Evolutionary conservation across 805 yeast species (phyloP).

Genomic region (Peterozyma toletana): DNA sequence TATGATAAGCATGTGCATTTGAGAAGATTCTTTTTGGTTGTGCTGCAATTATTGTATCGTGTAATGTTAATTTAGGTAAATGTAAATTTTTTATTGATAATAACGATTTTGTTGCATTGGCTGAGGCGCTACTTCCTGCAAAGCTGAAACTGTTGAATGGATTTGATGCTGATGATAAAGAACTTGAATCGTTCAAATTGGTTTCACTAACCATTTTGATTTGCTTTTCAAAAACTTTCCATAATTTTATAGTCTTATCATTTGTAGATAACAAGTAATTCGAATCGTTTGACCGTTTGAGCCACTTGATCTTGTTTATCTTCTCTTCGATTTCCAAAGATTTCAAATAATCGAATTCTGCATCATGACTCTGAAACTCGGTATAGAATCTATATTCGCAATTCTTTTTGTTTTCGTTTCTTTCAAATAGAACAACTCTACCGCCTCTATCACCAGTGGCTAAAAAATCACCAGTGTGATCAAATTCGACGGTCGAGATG

Average conservation of each 20-base stretch:
- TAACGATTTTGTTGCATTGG: constrained; percentile 8
- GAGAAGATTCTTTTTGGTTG: constrained; percentile 87
- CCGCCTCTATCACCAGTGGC: constrained; percentile 99
- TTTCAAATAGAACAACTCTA: constrained; percentile 89
- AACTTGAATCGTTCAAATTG: constrained; percentile 43
- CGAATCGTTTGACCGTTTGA: constrained; percentile 81
- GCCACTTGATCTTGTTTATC: constrained; percentile 96
- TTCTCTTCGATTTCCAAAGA: constrained; percentile 96
- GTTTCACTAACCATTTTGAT: constrained; percentile 90
- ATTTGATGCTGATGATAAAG: neutral
- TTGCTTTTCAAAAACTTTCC: constrained; percentile 92
- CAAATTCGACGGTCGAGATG: constrained; percentile 94
- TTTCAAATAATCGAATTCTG: constrained; percentile 95
- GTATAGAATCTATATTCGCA: constrained; percentile 95
- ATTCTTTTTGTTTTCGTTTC: constrained; percentile 66
- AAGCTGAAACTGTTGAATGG: constrained; percentile 2
- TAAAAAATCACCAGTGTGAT: constrained; percentile 85
- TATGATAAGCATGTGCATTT: constrained; percentile 97
- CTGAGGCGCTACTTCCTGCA: neutral
- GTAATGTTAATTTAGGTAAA: constrained; percentile 85
- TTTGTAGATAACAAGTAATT: constrained; percentile 86
- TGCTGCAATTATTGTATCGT: constrained; percentile 92
- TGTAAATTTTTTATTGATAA: constrained; percentile 42
- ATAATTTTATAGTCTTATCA: constrained; percentile 96
- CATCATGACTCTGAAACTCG: constrained; percentile 97